Evolutionary conservation across 805 yeast species (phyloP), one percentile per base, ranked within the genome.

Genomic region (Myxozyma lipomycoides): DNA sequence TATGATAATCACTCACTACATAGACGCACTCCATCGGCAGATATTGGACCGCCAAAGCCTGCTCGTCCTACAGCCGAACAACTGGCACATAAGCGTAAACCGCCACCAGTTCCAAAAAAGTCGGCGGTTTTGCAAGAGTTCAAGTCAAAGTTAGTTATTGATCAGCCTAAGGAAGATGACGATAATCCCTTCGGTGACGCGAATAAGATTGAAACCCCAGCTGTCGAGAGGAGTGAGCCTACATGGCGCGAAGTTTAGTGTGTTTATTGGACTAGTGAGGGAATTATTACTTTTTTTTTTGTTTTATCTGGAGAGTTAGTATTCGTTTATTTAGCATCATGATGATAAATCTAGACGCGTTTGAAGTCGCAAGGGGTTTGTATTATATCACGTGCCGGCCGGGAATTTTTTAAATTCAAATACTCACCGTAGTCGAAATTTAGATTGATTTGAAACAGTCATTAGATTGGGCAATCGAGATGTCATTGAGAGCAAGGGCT

Each of bases 161-260:
- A 34, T 18, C 37, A 36, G 40, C 44, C 56, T 18, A 43, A 56
- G 22, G 57, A 47, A 3, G 60, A 64, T 24, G 67, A 61, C 18
- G 58, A 64, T 40, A 65, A 62, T 28, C 83, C 84, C 10, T 79
- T 79, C 60, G 81, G 75, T n/a, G 83, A 79, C 52, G 65, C 70
- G 21, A 69, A 76, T 54, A 70, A 22, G 42, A 48, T 55, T 21
- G 59, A 55, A 26, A 52, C 59, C 7, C 59, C 59, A n/a, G 32
- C 53, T 4, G 46, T 45, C 10, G 59, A 55, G 45, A 47, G 45
- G 30, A n/a, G 24, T 24, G 32, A 43, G 25, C 45, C 46, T 26
- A 45, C 50, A 10, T 52, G 56, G 56, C 17, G 40, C n/a, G 56
- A 43, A 35, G 42, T 47, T 25, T 51, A 36, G 34, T 3, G n/a